Percentiles rank a stretch among this genome's conserved stretches.
phyloP scores from a whole-genome alignment of 768 basidiomycete species.

The Boletus bicolor region DNA sequence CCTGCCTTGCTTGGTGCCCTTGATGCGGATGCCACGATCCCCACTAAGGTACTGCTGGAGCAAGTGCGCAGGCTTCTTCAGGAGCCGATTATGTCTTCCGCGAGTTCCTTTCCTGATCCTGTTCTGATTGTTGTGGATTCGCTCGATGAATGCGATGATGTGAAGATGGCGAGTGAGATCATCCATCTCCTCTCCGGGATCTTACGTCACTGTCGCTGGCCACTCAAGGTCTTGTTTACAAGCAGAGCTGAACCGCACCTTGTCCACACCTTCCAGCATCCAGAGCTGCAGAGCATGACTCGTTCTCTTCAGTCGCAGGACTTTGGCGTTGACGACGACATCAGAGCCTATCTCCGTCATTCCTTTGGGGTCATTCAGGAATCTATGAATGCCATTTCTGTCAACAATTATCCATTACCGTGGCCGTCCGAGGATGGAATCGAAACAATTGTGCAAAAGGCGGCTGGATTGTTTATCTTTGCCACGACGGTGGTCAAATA shows the following conservation, averaged over 20 bases:
- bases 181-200: slow-evolving; percentile 21
- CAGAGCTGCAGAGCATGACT: slow-evolving; percentile 11
- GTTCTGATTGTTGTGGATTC: slow-evolving; percentile 24
- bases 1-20: slow-evolving; percentile 18
- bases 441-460: slow-evolving; percentile 15
- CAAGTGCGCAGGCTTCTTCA: slow-evolving; percentile 25
- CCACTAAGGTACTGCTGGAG: slow-evolving; percentile 22
- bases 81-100: slow-evolving; percentile 15
- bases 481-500: slow-evolving; percentile 29
- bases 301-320: slow-evolving; percentile 12
- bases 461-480: slow-evolving; percentile 29
- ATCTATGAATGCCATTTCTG: not conserved
- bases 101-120: slow-evolving; percentile 7
- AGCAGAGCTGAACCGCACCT: slow-evolving; percentile 21
- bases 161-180: slow-evolving; percentile 22
- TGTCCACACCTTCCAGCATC: slow-evolving; percentile 17
- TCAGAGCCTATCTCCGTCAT: slow-evolving; percentile 20
- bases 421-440: slow-evolving; percentile 27
- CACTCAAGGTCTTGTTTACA: slow-evolving; percentile 26
- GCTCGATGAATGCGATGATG: slow-evolving; percentile 25
- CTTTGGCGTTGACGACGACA: slow-evolving; percentile 24
- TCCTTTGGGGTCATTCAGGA: slow-evolving; percentile 19
- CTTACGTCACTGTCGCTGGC: slow-evolving; percentile 15
- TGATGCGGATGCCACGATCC: slow-evolving; percentile 19
- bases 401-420: not conserved